Conservation (phyloP, 352 stramenopile genomes). For the Blastocystis sp. region DNA sequence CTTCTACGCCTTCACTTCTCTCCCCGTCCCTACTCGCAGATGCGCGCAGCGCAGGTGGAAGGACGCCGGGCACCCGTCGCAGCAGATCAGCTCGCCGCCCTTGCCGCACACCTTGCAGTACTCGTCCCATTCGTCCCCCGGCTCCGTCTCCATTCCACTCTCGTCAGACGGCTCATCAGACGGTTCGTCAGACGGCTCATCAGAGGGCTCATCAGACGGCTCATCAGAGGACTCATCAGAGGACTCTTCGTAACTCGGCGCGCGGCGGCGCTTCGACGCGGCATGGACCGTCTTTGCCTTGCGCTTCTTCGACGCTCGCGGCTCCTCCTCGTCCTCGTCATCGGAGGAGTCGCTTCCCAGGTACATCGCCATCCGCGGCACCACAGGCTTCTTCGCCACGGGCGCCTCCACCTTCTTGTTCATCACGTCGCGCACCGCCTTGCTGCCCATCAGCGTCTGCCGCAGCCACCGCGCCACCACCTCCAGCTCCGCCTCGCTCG, state of each 20-base stretch:
- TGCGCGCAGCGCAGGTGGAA: conserved; percentile 81
- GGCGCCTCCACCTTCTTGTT: not conserved
- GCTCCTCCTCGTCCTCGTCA: conserved; percentile 11
- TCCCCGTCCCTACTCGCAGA: conserved; percentile 73
- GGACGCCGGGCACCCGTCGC: conserved; percentile 80
- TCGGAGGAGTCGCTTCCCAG: not conserved
- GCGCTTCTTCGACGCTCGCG: not conserved
- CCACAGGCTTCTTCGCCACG: not conserved
- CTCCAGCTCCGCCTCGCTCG: not conserved
- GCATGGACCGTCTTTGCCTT: not conserved
- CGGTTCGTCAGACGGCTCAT: too few relatives aligned
- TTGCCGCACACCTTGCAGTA: conserved; percentile 80
- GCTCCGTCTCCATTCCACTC: not conserved
- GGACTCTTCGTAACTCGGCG: not conserved
- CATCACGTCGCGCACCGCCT: not conserved
- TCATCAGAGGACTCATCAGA: not conserved
- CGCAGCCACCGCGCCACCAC: not conserved
- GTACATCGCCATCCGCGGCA: too few relatives aligned
- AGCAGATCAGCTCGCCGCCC: conserved; percentile 80
- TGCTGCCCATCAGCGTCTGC: not conserved
- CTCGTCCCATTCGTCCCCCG: conserved; percentile 80
- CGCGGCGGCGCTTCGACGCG: not conserved
- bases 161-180: not conserved
- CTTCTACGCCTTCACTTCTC: not conserved
- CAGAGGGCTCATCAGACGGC: not conserved